Base-by-base conservation (phyloP, 2,329 filamentous ascomycete species). In the Penicillium sumatraense region DNA sequence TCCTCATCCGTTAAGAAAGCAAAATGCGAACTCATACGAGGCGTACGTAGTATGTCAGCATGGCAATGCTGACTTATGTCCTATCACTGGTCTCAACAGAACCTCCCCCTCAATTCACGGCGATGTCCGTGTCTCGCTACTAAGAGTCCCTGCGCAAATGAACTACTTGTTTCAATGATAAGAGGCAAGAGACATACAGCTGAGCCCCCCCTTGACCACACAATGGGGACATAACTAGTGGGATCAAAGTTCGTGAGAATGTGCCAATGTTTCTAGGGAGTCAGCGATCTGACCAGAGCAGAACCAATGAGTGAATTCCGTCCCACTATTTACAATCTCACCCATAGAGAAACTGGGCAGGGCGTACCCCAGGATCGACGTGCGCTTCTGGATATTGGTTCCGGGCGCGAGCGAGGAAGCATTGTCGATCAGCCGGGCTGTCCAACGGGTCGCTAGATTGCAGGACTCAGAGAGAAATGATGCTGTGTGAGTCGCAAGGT, bases 201-300 rank as follows among this genome's bases (percentile, higher is more conserved):
- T 24, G 31, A 27, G 38, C 13, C 20, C 3, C 13, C 13, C 3
- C 10, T 13, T 14, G 31, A 38, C 33, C 46, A 38, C 26, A 29
- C 21, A 36, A 20, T 40, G 13, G 47, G 36, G 33, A 33, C n/a
- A n/a, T n/a, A 31, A 42, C 44, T 49, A 27, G 36, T 31, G 24
- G 27, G 38, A 46, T 53, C 45, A 46, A 24, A 41, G 49, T 56
- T 53, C 27, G 20, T 26, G 26, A 50, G 20, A 31, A 53, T 51
- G 53, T 20, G 16, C 20, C 42, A 24, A 16, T 46, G 26, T 21
- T 42, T 23, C 20, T 13, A 13, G 24, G 36, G 14, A 35, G 41
- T 16, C 26, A 44, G 29, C 44, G 42, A 51, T 49, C 36, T 46
- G 36, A 42, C 24, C 42, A 18, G 16, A 23, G 10, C 14, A 23